Evolutionary conservation across 257 asterid genomes (phyloP).

Genomic region (Ilex aquifolium): DNA sequence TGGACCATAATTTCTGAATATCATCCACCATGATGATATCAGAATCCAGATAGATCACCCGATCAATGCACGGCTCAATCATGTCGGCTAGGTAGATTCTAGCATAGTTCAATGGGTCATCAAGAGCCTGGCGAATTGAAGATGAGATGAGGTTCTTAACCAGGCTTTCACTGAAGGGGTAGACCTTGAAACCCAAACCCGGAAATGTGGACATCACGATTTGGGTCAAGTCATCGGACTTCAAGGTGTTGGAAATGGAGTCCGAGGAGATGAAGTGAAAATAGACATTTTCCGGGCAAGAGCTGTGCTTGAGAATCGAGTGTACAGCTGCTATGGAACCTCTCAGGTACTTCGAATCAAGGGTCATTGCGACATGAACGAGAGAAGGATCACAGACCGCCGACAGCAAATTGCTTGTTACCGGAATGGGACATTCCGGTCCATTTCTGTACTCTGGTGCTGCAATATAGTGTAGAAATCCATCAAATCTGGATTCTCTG

Average conservation of each 20-base stretch:
- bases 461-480: constrained; percentile 17
- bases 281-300: constrained; percentile 52
- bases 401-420: background rate
- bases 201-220: constrained; percentile 45
- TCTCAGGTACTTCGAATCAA: constrained; percentile 52
- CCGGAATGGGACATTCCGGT: constrained; percentile 15
- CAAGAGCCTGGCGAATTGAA: constrained; percentile 59
- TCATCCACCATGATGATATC: constrained; percentile 52
- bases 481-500: background rate
- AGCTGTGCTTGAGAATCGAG: constrained; percentile 45
- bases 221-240: constrained; percentile 10
- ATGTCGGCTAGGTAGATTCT: constrained; percentile 53
- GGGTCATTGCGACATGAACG: constrained; percentile 56
- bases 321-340: constrained; percentile 70
- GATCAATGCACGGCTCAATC: constrained; percentile 32
- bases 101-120: constrained; percentile 63
- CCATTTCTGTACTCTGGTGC: constrained; percentile 39
- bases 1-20: constrained; percentile 33
- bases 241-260: constrained; percentile 6
- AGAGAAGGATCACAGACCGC: constrained; percentile 32
- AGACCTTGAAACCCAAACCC: constrained; percentile 28
- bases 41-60: constrained; percentile 60
- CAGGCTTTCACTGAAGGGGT: constrained; percentile 24
- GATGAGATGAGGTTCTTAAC: constrained; percentile 42
- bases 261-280: constrained; percentile 49